These are phyloP conservation scores for Diplodia sapinea DNA, from an alignment of 2,329 filamentous ascomycete genomes.

Conservation along the genomic window DNA sequence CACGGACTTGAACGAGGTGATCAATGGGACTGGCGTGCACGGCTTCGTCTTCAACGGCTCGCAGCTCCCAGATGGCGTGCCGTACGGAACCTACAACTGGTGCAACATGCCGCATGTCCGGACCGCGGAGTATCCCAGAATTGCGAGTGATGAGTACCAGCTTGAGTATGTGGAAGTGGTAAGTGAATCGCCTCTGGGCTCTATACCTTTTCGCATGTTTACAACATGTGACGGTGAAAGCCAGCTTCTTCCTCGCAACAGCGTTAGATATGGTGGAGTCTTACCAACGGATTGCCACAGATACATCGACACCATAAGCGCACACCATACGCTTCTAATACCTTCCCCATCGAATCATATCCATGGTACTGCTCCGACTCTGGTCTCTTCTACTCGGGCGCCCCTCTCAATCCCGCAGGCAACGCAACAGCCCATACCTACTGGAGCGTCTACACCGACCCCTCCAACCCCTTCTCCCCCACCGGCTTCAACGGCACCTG, in stretches of 20 bases:
- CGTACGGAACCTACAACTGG: conserved; percentile 75
- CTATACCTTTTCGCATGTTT: too few relatives aligned
- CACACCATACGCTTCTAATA: conserved; percentile 78
- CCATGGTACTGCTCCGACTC: conserved; percentile 75
- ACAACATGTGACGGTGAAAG: too few relatives aligned
- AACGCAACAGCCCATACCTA: conserved; percentile 63
- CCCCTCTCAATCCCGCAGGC: conserved; percentile 57
- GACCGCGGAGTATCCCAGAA: conserved; percentile 65
- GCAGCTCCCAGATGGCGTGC: conserved; percentile 55
- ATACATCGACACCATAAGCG: conserved; percentile 86
- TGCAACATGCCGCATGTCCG: conserved; percentile 91
- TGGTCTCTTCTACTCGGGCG: conserved; percentile 71
- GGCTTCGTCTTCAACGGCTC: conserved; percentile 78
- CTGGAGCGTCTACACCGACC: conserved; percentile 68
- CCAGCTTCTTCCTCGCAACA: too few relatives aligned
- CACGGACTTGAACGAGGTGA: conserved; percentile 65
- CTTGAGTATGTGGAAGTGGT: conserved; percentile 18
- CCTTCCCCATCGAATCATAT: conserved; percentile 75
- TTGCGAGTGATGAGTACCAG: conserved; percentile 68
- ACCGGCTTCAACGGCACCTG: conserved; percentile 75
- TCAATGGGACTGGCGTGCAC: conserved; percentile 68
- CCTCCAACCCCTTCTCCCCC: conserved; percentile 70
- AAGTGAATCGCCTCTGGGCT: neutral
- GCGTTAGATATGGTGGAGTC: too few relatives aligned
- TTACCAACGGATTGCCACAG: conserved; percentile 43